Percentiles rank a stretch among this genome's conserved stretches.
These are phyloP conservation scores for Suillus alpinus DNA, from an alignment of 768 basidiomycete genomes.

Conservation along the genomic window DNA sequence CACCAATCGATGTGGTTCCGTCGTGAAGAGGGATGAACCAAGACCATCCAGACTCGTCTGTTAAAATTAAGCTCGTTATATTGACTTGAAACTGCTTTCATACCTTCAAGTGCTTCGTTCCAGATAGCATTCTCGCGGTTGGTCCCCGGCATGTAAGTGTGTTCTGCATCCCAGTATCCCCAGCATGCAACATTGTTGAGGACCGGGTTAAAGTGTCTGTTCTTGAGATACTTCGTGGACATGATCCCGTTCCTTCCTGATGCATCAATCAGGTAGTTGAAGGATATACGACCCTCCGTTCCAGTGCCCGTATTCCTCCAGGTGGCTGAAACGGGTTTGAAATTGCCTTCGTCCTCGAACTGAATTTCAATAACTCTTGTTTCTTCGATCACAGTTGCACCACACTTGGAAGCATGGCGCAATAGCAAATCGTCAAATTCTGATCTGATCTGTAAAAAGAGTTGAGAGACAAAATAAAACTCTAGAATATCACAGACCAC, in stretches of 20 bases:
- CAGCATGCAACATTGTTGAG: constrained; percentile 34
- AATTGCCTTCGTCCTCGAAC: constrained; percentile 19
- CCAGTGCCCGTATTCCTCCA: constrained; percentile 25
- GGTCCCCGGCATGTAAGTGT: too few species aligned
- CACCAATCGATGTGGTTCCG: constrained; percentile 49
- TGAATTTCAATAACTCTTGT: constrained; percentile 44
- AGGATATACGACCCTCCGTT: constrained; percentile 23
- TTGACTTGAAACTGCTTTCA: neutral
- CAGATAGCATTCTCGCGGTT: constrained; percentile 33
- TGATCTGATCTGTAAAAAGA: constrained; percentile 44
- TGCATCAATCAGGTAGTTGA: constrained; percentile 39
- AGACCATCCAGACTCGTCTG: constrained; percentile 53
- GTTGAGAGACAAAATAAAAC: neutral
- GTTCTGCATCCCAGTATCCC: constrained; percentile 37
- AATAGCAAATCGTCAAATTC: constrained; percentile 60
- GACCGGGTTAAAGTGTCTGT: constrained; percentile 31
- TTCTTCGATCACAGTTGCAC: constrained; percentile 51
- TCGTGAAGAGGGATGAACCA: constrained; percentile 56
- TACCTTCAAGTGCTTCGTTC: constrained; percentile 33
- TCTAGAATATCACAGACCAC: constrained; percentile 41
- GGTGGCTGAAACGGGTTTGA: constrained; percentile 24
- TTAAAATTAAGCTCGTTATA: neutral
- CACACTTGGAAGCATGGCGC: constrained; percentile 51
- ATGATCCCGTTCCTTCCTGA: too few species aligned
- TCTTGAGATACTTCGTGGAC: constrained; percentile 34